Evolutionary conservation across 495 filamentous ascomycete genomes (phyloP), one percentile per base, ranked within the genome.

Genomic region (Alectoria sarmentosa): DNA sequence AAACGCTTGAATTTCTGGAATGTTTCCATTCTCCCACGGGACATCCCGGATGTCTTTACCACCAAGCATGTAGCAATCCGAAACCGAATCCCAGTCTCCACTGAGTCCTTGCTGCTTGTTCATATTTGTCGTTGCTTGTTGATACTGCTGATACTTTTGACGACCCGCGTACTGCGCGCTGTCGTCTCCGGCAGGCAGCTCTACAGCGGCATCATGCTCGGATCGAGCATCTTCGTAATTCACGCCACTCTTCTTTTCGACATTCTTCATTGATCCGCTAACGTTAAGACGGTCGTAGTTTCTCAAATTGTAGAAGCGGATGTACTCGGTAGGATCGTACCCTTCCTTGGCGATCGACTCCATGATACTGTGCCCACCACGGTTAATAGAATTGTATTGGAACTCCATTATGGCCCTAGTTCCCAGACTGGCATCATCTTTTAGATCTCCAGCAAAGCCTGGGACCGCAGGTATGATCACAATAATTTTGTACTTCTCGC

Each of bases 401-500:
- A 90, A 96, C 73, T 96, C 91, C 91, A 98, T 96, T 73, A 98
- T 96, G 0, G 92, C 92, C 2, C 93, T 83, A 15, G 93, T 96
- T 11, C 90, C 89, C 4, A 96, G 83, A 49, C 87, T 86, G 9
- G 85, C 87, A 21, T 96, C 89, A 17, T 84, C 85, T 57, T 87
- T 79, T 49, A 98, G 76, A 71, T 98, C 92, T 26, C 93, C 93
- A 4, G 92, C 92, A 70, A 98, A 98, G 23, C 83, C 93, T 5
- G 93, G 93, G 4, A 98, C 84, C 3, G 90, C 86, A 0, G 93
- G 93, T 71, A 98, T 96, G 61, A 91, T 76, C 34, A 98, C 84
- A 44, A 96, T 82, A 58, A 96, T 84, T 71, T 91, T 90, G 78
- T 89, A 98, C 62, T 86, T 84, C 72, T 95, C 82, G 44, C 83